phyloP scores from a whole-genome alignment of 371 early-diverging fungal species.

The Enterospora canceri region DNA sequence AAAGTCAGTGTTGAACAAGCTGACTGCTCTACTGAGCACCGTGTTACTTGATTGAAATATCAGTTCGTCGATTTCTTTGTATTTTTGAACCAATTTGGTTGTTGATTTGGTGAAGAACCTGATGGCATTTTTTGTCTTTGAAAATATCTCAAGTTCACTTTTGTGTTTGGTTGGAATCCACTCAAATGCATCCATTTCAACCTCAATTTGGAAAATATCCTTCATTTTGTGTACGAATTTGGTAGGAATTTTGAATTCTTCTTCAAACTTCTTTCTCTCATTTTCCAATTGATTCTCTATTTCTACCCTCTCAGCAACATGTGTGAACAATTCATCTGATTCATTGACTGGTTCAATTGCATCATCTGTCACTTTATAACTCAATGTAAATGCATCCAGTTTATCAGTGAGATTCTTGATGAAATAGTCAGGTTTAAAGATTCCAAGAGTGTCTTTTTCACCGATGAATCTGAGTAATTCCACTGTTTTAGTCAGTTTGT shows the following conservation, averaged over 20 bases:
- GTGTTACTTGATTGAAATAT: conserved; percentile 53
- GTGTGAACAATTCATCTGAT: conserved; percentile 26
- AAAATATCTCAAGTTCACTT: conserved; percentile 63
- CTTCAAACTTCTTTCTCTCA: background rate
- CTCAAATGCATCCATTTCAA: conserved; percentile 59
- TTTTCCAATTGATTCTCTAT: conserved; percentile 32
- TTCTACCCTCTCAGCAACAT: conserved; percentile 14
- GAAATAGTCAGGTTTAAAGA: background rate
- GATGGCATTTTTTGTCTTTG: conserved; percentile 61
- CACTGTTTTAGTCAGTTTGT: background rate
- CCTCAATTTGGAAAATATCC: conserved; percentile 80
- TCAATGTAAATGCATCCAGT: background rate
- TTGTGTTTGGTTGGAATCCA: conserved; percentile 61
- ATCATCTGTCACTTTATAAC: background rate
- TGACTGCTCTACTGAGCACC: conserved; percentile 28
- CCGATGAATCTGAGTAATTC: conserved; percentile 3
- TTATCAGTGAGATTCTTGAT: background rate
- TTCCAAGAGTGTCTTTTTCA: background rate
- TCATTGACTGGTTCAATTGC: conserved; percentile 34
- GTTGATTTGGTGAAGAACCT: conserved; percentile 72
- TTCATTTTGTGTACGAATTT: conserved; percentile 62
- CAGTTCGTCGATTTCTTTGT: conserved; percentile 70
- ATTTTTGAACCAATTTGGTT: conserved; percentile 61
- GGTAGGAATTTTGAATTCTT: conserved; percentile 62
- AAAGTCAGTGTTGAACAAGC: conserved; percentile 11